phyloP scores from a whole-genome alignment of 768 basidiomycete genomes.

The Suillus occidentalis region DNA sequence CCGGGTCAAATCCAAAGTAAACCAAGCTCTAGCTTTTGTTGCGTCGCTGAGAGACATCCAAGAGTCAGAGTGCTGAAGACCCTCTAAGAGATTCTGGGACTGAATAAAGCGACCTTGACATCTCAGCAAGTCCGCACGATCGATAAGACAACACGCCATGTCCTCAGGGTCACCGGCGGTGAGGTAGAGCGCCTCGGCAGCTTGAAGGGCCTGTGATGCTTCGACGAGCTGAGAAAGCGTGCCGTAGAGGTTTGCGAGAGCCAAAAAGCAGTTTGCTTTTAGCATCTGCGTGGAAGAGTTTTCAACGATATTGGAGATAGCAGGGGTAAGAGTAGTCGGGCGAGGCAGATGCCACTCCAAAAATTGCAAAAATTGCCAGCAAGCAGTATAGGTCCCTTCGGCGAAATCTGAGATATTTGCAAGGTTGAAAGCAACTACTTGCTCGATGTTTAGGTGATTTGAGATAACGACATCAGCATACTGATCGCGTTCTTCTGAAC shows the following conservation, averaged over 20 bases:
- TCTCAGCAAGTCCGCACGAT: background rate
- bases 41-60: background rate
- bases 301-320: background rate
- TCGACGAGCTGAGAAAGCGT: background rate
- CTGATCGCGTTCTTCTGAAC: background rate
- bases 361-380: background rate
- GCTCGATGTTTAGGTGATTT: background rate
- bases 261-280: background rate
- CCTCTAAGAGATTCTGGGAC: background rate
- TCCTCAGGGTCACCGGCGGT: background rate
- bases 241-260: background rate
- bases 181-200: background rate
- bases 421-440: background rate
- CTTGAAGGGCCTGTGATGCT: background rate
- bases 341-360: background rate
- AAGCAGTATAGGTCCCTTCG: background rate
- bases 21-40: background rate
- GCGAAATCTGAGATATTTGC: background rate
- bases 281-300: background rate
- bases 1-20: background rate
- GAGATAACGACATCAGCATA: background rate
- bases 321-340: background rate
- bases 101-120: background rate
- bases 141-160: background rate
- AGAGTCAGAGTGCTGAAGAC: background rate